Percentiles rank a stretch among this genome's conserved stretches.
Conservation (phyloP, 352 stramenopile species). For the Phytophthora megakarya region DNA sequence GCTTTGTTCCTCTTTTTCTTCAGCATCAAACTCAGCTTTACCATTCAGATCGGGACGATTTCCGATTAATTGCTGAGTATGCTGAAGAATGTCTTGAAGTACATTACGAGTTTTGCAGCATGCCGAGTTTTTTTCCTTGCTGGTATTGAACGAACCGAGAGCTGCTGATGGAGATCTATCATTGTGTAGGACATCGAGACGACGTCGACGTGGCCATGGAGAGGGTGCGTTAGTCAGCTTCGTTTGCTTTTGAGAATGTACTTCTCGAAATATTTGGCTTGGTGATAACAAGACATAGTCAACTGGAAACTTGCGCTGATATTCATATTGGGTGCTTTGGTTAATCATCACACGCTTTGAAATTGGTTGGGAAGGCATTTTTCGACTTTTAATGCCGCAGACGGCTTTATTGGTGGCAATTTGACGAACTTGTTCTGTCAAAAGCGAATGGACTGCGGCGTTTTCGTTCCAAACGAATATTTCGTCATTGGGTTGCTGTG, state of each 20-base stretch:
- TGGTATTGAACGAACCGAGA: neutral
- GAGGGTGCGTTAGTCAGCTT: slow-evolving; percentile 3
- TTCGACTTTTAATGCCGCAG: too few relatives aligned
- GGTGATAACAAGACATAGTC: slow-evolving; percentile 31
- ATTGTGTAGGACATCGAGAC: slow-evolving; percentile 1
- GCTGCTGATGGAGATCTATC: neutral
- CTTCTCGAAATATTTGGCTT: slow-evolving; percentile 32
- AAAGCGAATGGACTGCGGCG: neutral
- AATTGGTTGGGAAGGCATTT: neutral
- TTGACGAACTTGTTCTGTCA: neutral
- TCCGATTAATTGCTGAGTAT: slow-evolving; percentile 10
- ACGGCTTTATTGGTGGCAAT: too few relatives aligned
- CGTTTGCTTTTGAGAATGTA: slow-evolving; percentile 19
- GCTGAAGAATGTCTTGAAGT: slow-evolving; percentile 14
- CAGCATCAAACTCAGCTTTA: neutral
- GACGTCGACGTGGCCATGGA: slow-evolving; percentile 22
- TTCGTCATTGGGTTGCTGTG: neutral
- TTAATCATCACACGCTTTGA: slow-evolving; percentile 3
- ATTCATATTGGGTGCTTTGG: slow-evolving; percentile 26
- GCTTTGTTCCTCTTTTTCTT: slow-evolving; percentile 1
- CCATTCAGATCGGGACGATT: neutral
- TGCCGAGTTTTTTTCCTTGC: neutral
- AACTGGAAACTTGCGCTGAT: slow-evolving; percentile 20
- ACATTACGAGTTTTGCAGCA: slow-evolving; percentile 2
- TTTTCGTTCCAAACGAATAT: neutral